Conservation (phyloP, 1,139 yeast genomes). For the Yamadazyma songkhlaensis region DNA sequence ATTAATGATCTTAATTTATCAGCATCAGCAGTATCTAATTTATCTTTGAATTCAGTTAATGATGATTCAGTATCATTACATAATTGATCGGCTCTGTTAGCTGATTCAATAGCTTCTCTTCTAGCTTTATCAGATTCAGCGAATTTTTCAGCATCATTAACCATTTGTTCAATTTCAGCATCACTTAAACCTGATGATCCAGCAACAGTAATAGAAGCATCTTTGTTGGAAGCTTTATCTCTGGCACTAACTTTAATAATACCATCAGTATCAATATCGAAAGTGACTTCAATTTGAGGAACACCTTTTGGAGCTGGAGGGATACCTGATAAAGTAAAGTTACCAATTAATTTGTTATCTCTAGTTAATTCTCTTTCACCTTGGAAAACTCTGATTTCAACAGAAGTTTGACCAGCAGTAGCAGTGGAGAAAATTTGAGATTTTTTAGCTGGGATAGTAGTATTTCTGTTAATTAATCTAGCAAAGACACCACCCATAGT, state of each 20-base stretch:
- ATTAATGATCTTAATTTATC: slow-evolving; percentile 82
- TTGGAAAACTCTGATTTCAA: slow-evolving; percentile 98
- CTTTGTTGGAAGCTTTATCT: slow-evolving; percentile 98
- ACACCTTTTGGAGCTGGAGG: slow-evolving; percentile 99
- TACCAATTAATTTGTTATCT: slow-evolving; percentile 98
- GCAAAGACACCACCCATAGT: slow-evolving; percentile 99
- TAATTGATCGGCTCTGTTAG: slow-evolving; percentile 96
- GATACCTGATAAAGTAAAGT: slow-evolving; percentile 92
- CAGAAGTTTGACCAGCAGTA: slow-evolving; percentile 98
- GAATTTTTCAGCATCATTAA: slow-evolving; percentile 95
- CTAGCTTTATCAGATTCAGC: slow-evolving; percentile 96
- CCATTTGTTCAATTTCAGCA: slow-evolving; percentile 97
- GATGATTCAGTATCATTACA: slow-evolving; percentile 96
- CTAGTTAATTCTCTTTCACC: slow-evolving; percentile 99
- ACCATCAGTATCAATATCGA: slow-evolving; percentile 98
- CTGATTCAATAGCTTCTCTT: slow-evolving; percentile 89
- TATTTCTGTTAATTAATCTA: slow-evolving; percentile 95
- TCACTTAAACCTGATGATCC: slow-evolving; percentile 98
- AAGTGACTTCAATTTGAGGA: slow-evolving; percentile 97
- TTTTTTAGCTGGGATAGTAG: slow-evolving; percentile 96
- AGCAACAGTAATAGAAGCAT: slow-evolving; percentile 97
- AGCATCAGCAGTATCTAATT: slow-evolving; percentile 82
- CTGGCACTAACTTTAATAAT: slow-evolving; percentile 98
- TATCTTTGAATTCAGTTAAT: slow-evolving; percentile 90
- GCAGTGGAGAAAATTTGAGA: slow-evolving; percentile 98